Conservation (phyloP, 2,329 filamentous ascomycete species). For the Aschersonia sp. region DNA sequence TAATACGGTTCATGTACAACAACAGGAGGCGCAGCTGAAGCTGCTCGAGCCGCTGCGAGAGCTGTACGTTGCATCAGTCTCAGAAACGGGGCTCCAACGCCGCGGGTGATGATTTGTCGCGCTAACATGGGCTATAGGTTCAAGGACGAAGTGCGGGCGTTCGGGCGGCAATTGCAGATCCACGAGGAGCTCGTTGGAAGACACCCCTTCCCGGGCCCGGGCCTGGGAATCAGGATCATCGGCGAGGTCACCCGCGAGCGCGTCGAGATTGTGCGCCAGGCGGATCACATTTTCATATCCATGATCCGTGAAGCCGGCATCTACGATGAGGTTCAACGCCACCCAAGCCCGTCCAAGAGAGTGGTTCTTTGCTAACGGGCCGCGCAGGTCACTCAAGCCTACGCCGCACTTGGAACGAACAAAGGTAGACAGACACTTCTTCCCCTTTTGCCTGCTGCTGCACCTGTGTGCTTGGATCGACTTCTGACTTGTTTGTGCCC, state of each 20-base stretch:
- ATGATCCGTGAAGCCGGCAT: constrained; percentile 60
- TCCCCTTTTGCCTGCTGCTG: background rate
- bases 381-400: constrained; percentile 13
- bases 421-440: constrained; percentile 1
- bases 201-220: constrained; percentile 8
- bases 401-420: constrained; percentile 11
- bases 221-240: constrained; percentile 63
- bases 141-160: constrained; percentile 48
- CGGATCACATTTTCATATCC: constrained; percentile 64
- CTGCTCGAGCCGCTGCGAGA: constrained; percentile 45
- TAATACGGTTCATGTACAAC: background rate
- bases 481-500: background rate
- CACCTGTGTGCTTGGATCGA: too few relatives aligned
- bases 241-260: constrained; percentile 72
- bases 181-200: constrained; percentile 16
- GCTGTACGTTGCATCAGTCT: constrained; percentile 1
- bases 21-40: constrained; percentile 20
- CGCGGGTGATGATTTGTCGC: too few relatives aligned
- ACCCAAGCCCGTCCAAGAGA: constrained; percentile 1
- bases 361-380: constrained; percentile 1
- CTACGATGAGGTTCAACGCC: constrained; percentile 39
- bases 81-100: too few relatives aligned
- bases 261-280: constrained; percentile 64
- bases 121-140: background rate
- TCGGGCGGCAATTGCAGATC: constrained; percentile 16